Evolutionary conservation across 1,284 basidiomycete genomes (phyloP).

Genomic region (Apiotrichum mycotoxinovorans): DNA sequence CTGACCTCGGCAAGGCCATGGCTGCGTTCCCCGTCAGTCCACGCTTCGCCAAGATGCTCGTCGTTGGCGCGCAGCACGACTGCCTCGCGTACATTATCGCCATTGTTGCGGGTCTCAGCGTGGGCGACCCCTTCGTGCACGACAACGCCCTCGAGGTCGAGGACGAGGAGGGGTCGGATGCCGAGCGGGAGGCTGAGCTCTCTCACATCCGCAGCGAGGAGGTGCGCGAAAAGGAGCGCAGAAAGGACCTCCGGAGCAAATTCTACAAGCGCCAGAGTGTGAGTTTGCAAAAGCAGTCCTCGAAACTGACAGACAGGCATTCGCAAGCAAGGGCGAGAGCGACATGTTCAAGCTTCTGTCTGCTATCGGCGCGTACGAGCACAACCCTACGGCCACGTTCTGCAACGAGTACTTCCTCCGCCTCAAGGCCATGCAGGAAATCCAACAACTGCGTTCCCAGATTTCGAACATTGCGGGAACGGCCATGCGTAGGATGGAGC

Average conservation of each 20-base stretch:
- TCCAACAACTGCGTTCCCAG: slow-evolving; percentile 91
- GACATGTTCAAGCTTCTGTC: slow-evolving; percentile 86
- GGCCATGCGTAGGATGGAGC: slow-evolving; percentile 58
- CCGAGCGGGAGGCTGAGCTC: slow-evolving; percentile 52
- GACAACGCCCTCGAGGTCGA: slow-evolving; percentile 63
- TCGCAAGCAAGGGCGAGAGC: slow-evolving; percentile 69
- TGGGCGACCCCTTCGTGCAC: slow-evolving; percentile 92
- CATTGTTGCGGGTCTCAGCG: slow-evolving; percentile 85
- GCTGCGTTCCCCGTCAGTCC: slow-evolving; percentile 89
- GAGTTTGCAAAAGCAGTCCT: slow-evolving; percentile 21
- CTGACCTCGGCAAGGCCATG: slow-evolving; percentile 86
- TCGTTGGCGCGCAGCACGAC: slow-evolving; percentile 83
- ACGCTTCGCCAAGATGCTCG: slow-evolving; percentile 90
- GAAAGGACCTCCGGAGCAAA: slow-evolving; percentile 62
- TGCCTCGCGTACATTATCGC: slow-evolving; percentile 90
- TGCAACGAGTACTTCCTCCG: slow-evolving; percentile 89
- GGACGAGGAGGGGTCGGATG: slow-evolving; percentile 50
- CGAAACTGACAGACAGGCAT: slow-evolving; percentile 12
- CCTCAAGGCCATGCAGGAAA: slow-evolving; percentile 97
- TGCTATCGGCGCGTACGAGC: slow-evolving; percentile 94
- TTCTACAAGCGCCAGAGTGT: slow-evolving; percentile 80
- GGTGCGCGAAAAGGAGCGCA: slow-evolving; percentile 64
- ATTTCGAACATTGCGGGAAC: slow-evolving; percentile 73
- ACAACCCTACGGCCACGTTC: slow-evolving; percentile 73
- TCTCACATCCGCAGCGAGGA: slow-evolving; percentile 60